Percentiles rank a stretch among this genome's conserved stretches.
Conservation (phyloP, 371 early-diverging fungal species). For the Lichtheimia corymbifera region DNA sequence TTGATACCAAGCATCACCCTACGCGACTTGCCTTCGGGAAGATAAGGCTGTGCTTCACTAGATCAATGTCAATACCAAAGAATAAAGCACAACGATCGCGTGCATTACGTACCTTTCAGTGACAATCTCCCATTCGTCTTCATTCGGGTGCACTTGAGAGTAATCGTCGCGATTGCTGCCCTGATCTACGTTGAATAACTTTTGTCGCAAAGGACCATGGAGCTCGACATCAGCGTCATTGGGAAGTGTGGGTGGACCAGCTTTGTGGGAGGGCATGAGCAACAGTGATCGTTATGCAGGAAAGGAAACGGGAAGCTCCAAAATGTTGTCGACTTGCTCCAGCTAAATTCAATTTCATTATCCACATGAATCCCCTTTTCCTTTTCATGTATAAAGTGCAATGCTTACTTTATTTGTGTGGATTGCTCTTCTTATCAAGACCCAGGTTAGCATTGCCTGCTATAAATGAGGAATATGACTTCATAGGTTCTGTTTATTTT, state of each 20-base stretch:
- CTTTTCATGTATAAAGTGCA: no score
- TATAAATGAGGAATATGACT: no score
- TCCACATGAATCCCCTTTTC: no score
- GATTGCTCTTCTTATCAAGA: no score
- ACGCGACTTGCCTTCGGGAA: constrained; percentile 16
- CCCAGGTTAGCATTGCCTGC: no score
- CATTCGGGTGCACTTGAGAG: neutral
- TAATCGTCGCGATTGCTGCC: constrained; percentile 4
- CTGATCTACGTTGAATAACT: neutral
- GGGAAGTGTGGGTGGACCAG: neutral
- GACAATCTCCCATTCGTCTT: constrained; percentile 13
- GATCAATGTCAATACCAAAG: neutral
- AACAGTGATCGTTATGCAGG: no score
- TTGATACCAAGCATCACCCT: constrained; percentile 22
- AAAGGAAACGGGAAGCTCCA: no score
- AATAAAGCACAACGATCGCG: neutral
- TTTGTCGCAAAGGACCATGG: neutral
- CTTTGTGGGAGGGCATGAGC: no score
- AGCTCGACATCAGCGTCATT: neutral
- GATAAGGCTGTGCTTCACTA: constrained; percentile 16
- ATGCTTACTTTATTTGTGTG: no score
- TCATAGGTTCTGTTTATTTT: no score
- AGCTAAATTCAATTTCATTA: no score
- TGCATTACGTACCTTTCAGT: constrained; percentile 6
- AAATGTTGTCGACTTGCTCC: no score